Conservation (phyloP, 148 eudicot genomes). For the Nepenthes gracilis region DNA sequence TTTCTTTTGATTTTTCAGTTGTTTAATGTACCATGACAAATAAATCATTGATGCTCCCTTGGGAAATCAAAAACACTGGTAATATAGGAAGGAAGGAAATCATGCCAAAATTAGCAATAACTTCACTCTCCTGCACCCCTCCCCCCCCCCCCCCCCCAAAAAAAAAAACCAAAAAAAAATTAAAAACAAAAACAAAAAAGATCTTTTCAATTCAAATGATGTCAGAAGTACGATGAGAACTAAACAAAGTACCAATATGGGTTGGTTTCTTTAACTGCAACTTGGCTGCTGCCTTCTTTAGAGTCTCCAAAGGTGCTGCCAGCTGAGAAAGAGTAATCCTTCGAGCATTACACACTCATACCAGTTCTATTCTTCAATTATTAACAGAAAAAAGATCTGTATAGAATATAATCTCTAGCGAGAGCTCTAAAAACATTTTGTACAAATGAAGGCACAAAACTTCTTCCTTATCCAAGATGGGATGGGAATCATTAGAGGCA, state of each 20-base stretch:
- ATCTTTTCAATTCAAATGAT: too few species aligned
- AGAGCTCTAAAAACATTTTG: too few species aligned
- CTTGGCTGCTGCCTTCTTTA: constrained; percentile 80
- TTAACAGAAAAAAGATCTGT: background rate
- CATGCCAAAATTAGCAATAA: too few species aligned
- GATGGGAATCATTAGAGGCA: too few species aligned
- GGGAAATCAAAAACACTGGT: too few species aligned
- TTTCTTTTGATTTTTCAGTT: background rate
- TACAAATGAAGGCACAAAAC: too few species aligned
- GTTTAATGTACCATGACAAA: too few species aligned
- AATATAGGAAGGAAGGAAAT: too few species aligned
- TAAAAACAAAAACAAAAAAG: background rate
- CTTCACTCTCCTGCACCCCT: too few species aligned
- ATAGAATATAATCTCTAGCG: background rate
- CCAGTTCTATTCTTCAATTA: background rate
- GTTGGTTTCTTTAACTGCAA: constrained; percentile 73
- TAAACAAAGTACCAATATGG: constrained; percentile 38
- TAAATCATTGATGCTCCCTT: too few species aligned
- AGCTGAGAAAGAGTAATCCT: constrained; percentile 31
- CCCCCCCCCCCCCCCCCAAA: too few species aligned
- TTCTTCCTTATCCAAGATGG: too few species aligned
- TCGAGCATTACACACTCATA: background rate
- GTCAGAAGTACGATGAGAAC: background rate
- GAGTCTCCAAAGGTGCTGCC: constrained; percentile 64
- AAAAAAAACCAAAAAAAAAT: background rate